Base-by-base conservation (phyloP, 257 asterid species). In the Fraxinus americana region DNA sequence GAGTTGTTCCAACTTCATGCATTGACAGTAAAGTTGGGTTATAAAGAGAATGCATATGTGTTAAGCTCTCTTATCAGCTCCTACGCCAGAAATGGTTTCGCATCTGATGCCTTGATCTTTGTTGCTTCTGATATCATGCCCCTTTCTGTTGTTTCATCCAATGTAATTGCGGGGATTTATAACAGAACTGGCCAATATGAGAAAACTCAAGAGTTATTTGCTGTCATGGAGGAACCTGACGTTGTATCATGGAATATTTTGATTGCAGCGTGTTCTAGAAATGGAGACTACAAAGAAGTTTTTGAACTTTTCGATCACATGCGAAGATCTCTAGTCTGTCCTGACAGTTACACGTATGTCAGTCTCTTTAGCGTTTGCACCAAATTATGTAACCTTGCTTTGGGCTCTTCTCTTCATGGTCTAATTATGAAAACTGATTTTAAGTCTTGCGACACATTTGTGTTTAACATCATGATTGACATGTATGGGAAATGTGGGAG, bases 401-500 rank as follows among this genome's bases (percentile, higher is more conserved):
- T 91, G n/a, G 98, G 99, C 23, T 82, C 89, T 73, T 91, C 96
- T 70, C 96, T 95, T 73, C 97, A 95, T 27, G 86, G 92, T 25
- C 88, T 90, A 30, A 67, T 85, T 32, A 5, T 85, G 50, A 95
- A 91, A 87, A 86, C 74, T 7, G 80, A 86, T 79, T 86, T 80
- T 39, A 77, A 70, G 17, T 16, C 68, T 25, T 88, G 90, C 8
- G 99, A 91, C 88, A 86, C 90, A 36, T 88, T 93, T 77, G 89
- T 89, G 41, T 72, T 84, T 84, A 93, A 95, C 84, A 78, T 80
- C 54, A 82, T 93, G 90, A 86, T 95, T 7, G 93, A 89, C 85
- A 95, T 93, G 99, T 93, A 95, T 30, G 96, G 93, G 38, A 95
- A 91, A 87, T 95, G 97, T 67, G 97, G 99, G 67, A 78, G 86